phyloP scores from a whole-genome alignment of 164 flowering plant genomes.

The Platanus orientalis region DNA sequence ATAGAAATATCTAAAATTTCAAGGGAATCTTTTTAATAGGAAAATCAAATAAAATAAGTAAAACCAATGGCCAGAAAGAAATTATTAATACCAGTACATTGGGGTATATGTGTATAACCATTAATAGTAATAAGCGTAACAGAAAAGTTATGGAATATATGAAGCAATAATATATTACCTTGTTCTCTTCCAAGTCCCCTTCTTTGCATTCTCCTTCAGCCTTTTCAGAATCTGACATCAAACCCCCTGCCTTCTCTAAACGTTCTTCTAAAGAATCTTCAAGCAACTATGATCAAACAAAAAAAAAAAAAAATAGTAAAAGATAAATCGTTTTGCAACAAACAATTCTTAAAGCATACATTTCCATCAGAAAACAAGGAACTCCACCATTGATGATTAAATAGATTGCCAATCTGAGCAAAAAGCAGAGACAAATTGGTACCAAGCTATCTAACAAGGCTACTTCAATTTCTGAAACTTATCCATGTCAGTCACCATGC shows the following conservation, averaged over 20 bases:
- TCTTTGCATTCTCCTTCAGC: conserved; percentile 80
- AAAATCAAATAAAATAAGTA: too few species aligned
- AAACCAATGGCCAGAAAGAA: background rate
- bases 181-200: conserved; percentile 74
- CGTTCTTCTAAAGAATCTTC: conserved; percentile 92
- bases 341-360: background rate
- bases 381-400: background rate
- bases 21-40: too few species aligned
- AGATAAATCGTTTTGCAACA: conserved; percentile 1
- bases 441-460: too few species aligned
- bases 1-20: too few species aligned
- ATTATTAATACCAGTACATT: background rate
- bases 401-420: background rate
- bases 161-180: conserved; percentile 36
- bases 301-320: conserved; percentile 1
- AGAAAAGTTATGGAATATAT: background rate
- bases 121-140: background rate
- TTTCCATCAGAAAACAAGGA: background rate
- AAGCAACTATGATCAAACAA: conserved; percentile 88
- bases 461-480: too few species aligned
- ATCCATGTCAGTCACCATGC: too few species aligned
- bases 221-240: conserved; percentile 73
- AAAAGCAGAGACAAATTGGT: background rate
- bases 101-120: background rate
- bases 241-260: conserved; percentile 67